Evolutionary conservation across 2,329 filamentous ascomycete genomes (phyloP), one percentile per base, ranked within the genome.

Genomic region (Trichoderma sp.): DNA sequence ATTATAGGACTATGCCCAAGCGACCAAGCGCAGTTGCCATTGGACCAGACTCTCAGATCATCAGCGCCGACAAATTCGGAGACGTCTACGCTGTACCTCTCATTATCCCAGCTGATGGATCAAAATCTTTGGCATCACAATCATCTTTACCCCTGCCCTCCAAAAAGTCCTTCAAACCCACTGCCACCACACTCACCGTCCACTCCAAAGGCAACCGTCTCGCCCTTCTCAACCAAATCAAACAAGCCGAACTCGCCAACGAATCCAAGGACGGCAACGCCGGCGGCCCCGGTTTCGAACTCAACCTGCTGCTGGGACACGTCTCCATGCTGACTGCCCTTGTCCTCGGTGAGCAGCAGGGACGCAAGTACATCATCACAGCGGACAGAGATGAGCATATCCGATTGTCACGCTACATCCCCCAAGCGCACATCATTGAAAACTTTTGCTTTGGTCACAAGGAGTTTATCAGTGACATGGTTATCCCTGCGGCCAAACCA

Each of bases 61-160:
- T 98, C 72, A 90, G 89, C 73, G 95, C 90, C 67, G 96, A 99
- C 84, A 99, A 99, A 81, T 98, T 98, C 78, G 96, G 96, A 75
- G 96, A 99, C 80, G 95, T 98, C 73, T 98, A 97, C 82, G 89
- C 93, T 12, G 83, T 99, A 8, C 95, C 96, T 15, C 85, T 98
- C 65, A 67, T 78, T 72, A 71, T 74, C 62, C 74, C 76, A 28
- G 26, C 51, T 67, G 65, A 68, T 75, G 62, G 28, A 56, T 56
- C 36, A 70, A 56, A 60, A 67, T 56, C 60, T 74, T 65, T 73
- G 72, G 60, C 62, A 61, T 53, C 73, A 73, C 43, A 66, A 18
- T 72, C 71, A 18, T 51, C 71, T 15, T 21, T 72, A 70, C 77
- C 36, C 68, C 74, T 34, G 51, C 73, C 74, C 24, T 61, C 71